Base-by-base conservation (phyloP, 2,329 filamentous ascomycete species). In the Didymella glomerata region DNA sequence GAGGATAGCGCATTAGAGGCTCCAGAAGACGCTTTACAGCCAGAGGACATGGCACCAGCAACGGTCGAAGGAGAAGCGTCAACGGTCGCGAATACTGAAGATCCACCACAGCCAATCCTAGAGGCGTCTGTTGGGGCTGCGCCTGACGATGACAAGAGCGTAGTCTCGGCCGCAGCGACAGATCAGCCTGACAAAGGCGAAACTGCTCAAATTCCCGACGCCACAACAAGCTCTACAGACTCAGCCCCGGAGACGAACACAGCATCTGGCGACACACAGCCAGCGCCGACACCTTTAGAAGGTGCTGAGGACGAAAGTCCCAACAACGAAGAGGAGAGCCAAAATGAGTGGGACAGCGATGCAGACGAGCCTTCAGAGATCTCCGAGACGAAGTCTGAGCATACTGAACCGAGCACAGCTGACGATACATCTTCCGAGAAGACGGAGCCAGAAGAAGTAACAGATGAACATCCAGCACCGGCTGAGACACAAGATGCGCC, bases 281-380 rank as follows among this genome's bases (percentile, higher is more conserved):
- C 25, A n/a, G n/a, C 11, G 4, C 14, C 22, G 4, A 32, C 5
- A 27, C 6, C 14, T 34, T n/a, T 20, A 4, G 27, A 53, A 18
- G 14, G 30, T 13, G 28, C 22, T 6, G 3, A 30, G 10, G 16
- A 27, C 7, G n/a, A 27, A 20, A 18, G 50, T 7, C 40, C 38
- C 13, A 24, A 44, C 14, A 48, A 42, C 24, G 40, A 93, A 71
- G 78, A 92, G 96, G 92, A 92, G 96, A 30, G 90, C 90, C 46
- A 83, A 83, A 24, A 86, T 75, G 1, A 87, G 88, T 59, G 90
- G 63, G 20, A 84, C 84, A 18, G 84, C 85, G 28, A 79, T 75
- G 44, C 32, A 49, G 48, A 61, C 6, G 54, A 54, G 49, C 46
- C 30, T 18, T 42, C 54, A 7, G 32, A 27, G n/a, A 10, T 44